A percentile compares a stretch with the other conserved stretches of the same genome.
These are phyloP conservation scores for Chrysosporium keratinophilum DNA, from an alignment of 2,329 filamentous ascomycete species.

Conservation along the genomic window DNA sequence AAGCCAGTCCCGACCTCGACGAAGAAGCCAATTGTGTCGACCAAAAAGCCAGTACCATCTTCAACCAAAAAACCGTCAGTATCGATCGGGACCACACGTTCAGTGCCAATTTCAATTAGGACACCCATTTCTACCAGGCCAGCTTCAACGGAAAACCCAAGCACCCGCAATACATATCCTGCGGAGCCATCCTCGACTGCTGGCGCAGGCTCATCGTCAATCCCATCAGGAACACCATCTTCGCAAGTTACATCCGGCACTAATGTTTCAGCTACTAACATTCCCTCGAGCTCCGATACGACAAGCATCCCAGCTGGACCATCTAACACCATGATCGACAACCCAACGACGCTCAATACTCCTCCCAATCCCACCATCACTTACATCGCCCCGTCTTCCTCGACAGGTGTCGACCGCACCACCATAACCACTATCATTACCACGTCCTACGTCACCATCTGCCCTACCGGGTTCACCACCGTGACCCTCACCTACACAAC, in stretches of 20 bases:
- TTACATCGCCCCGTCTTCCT: background rate
- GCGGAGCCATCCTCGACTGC: background rate
- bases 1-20: too few relatives aligned
- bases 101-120: too few relatives aligned
- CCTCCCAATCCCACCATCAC: slow-evolving; percentile 1
- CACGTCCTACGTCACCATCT: slow-evolving; percentile 35
- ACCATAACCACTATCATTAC: slow-evolving; percentile 31
- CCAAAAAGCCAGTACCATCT: too few relatives aligned
- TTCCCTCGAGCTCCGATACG: background rate
- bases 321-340: background rate
- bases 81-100: too few relatives aligned
- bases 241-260: background rate
- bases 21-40: too few relatives aligned
- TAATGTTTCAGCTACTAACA: too few relatives aligned
- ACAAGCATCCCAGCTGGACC: background rate
- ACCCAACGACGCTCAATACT: background rate
- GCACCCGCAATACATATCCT: background rate
- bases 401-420: slow-evolving; percentile 13
- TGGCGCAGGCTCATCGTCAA: background rate
- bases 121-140: background rate
- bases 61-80: too few relatives aligned
- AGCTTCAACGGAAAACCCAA: too few relatives aligned
- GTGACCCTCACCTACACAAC: slow-evolving; percentile 32
- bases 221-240: background rate
- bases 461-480: slow-evolving; percentile 35